These are phyloP conservation scores for Emydomyces testavorans DNA, from an alignment of 2,329 filamentous ascomycete genomes.

Conservation along the genomic window DNA sequence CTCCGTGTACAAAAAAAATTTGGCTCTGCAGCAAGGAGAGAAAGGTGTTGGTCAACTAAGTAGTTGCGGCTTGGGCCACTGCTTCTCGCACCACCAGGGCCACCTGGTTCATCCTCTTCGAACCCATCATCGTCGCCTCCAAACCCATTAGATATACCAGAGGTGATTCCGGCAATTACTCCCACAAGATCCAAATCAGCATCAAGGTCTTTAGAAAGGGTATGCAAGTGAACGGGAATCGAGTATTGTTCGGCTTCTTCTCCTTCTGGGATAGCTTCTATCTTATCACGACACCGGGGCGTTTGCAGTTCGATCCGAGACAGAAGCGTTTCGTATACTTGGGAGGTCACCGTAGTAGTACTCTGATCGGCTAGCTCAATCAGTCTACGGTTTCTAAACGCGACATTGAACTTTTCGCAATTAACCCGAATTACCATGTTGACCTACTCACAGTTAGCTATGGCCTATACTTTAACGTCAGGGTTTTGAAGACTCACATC, in stretches of 20 bases:
- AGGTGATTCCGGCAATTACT: slow-evolving; percentile 27
- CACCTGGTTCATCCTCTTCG: slow-evolving; percentile 39
- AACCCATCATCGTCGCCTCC: slow-evolving; percentile 30
- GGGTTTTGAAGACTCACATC: slow-evolving; percentile 24
- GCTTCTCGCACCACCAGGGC: slow-evolving; percentile 35
- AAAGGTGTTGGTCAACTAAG: slow-evolving; percentile 32
- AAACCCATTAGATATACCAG: slow-evolving; percentile 27
- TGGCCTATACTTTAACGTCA: not conserved
- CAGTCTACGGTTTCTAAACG: slow-evolving; percentile 67
- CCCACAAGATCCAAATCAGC: slow-evolving; percentile 29
- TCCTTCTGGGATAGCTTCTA: slow-evolving; percentile 31
- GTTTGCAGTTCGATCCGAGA: slow-evolving; percentile 57
- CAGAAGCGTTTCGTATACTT: slow-evolving; percentile 66
- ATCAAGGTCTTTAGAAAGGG: slow-evolving; percentile 30
- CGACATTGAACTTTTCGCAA: slow-evolving; percentile 70
- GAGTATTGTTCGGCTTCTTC: slow-evolving; percentile 34
- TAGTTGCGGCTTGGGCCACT: slow-evolving; percentile 21
- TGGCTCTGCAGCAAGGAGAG: slow-evolving; percentile 40
- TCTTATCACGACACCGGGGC: slow-evolving; percentile 48
- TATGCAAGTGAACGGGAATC: slow-evolving; percentile 26
- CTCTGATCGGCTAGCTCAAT: slow-evolving; percentile 58
- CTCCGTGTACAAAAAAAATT: slow-evolving; percentile 29
- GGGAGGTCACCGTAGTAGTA: slow-evolving; percentile 61
- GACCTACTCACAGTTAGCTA: slow-evolving; percentile 40
- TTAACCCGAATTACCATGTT: slow-evolving; percentile 69